phyloP scores from a whole-genome alignment of 805 yeast genomes.

The Suhomyces tanzawaensis region DNA sequence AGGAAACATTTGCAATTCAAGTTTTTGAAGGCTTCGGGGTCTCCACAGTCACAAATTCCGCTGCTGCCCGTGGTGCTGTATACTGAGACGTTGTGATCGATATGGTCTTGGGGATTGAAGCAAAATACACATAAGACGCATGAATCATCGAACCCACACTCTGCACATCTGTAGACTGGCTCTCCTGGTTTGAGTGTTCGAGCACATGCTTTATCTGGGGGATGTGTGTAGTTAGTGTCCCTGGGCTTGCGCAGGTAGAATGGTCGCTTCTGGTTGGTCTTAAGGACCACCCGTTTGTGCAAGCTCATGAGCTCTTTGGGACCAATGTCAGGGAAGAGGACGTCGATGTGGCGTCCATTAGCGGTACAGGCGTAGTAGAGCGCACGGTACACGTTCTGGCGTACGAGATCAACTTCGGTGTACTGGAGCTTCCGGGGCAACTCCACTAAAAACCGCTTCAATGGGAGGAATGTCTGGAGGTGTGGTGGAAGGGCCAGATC shows the following conservation, averaged over 20 bases:
- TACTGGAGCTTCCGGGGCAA: slow-evolving; percentile 20
- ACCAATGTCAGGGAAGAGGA: slow-evolving; percentile 13
- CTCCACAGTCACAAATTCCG: slow-evolving; percentile 77
- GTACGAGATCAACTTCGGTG: slow-evolving; percentile 11
- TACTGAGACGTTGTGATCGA: slow-evolving; percentile 59
- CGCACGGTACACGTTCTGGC: slow-evolving; percentile 24
- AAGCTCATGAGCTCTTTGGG: background rate
- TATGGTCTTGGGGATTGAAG: slow-evolving; percentile 67
- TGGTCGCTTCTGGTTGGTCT: background rate
- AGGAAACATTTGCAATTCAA: slow-evolving; percentile 49
- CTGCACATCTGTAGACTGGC: slow-evolving; percentile 68
- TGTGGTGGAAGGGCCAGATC: too few relatives aligned
- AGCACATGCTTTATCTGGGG: slow-evolving; percentile 68
- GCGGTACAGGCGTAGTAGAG: slow-evolving; percentile 27
- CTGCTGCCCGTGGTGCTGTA: slow-evolving; percentile 49
- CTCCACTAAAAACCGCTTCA: slow-evolving; percentile 25
- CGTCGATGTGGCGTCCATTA: slow-evolving; percentile 12
- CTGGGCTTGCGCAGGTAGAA: background rate
- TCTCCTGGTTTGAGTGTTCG: slow-evolving; percentile 58
- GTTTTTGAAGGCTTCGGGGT: slow-evolving; percentile 57
- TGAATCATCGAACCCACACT: slow-evolving; percentile 75
- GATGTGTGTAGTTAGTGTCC: slow-evolving; percentile 33
- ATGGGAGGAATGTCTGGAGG: too few relatives aligned
- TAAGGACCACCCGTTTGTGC: background rate
- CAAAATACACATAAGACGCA: slow-evolving; percentile 76